Conservation (phyloP, 441 rosid species). For the Mallotus japonicus region DNA sequence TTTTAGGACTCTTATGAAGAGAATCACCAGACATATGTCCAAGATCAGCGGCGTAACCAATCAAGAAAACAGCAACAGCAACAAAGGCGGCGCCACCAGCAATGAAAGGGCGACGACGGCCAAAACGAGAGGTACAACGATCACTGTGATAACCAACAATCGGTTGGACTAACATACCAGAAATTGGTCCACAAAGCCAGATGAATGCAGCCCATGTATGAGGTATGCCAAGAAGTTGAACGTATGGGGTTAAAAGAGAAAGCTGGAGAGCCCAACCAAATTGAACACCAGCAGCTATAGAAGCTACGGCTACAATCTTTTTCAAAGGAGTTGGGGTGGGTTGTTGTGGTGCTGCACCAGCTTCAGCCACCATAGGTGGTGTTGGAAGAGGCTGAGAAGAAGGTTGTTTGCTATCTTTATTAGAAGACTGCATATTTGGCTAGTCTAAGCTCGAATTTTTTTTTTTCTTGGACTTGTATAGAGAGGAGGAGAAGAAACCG, state of each 20-base stretch:
- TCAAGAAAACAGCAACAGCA: conserved; percentile 66
- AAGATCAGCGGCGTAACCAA: conserved; percentile 82
- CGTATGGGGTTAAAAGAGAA: conserved; percentile 86
- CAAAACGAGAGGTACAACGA: conserved; percentile 72
- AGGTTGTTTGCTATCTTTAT: not conserved
- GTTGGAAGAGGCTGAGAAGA: conserved; percentile 2
- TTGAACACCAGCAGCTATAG: conserved; percentile 87
- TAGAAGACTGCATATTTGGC: too few species aligned
- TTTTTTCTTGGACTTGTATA: too few species aligned
- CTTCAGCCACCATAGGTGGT: not conserved
- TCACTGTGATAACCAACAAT: conserved; percentile 85
- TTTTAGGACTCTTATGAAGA: conserved; percentile 29
- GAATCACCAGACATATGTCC: conserved; percentile 65
- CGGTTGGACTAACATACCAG: conserved; percentile 95
- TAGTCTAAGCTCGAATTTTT: too few species aligned
- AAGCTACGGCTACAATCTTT: conserved; percentile 56
- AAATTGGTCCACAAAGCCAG: conserved; percentile 93
- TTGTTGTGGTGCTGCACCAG: not conserved
- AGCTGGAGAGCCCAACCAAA: conserved; percentile 97
- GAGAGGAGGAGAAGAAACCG: not conserved
- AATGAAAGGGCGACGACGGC: conserved; percentile 92
- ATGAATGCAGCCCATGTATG: conserved; percentile 86
- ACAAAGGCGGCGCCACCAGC: conserved; percentile 59
- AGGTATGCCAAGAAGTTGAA: conserved; percentile 82
- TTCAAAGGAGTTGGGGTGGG: conserved; percentile 26